Base-by-base conservation (phyloP, 208 protist genomes). In the Novymonas esmeraldas region DNA sequence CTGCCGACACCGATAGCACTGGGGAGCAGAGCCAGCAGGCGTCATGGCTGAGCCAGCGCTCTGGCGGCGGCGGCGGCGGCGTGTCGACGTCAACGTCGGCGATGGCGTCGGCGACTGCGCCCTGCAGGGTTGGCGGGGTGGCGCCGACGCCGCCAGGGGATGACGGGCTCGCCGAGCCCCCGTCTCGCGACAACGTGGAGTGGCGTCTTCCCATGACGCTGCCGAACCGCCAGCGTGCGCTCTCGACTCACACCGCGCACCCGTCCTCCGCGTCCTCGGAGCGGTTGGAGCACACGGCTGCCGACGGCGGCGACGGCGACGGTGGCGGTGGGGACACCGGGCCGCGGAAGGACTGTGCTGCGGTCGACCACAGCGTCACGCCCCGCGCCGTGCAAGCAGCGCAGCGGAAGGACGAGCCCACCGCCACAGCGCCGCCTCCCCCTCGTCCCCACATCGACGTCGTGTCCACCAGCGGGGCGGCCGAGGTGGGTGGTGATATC, bases 201-300 rank as follows among this genome's bases (percentile, higher is more conserved):
- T 60, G 55, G 54, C 29, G 58, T 29, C 60, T 41, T 20, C n/a
- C 33, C 39, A 33, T 38, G 6, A 18, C 11, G 34, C 29, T 58
- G 9, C 26, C 45, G 36, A 42, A 48, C 7, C 62, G 62, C 0
- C 70, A 28, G 38, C 55, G 56, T 18, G 59, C 38, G 9, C 41
- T 69, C 14, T 64, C 62, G 6, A 59, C 61, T 26, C 24, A 29
- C 44, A 54, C 22, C 24, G 69, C 60, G 14, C 54, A 64, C 52
- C 41, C 46, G 2, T 63, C 69, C 16, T 51, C 52, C 44, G 45
- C 57, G 54, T 41, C 61, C 14, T 39, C 38, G 0, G 49, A 60
- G 20, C 38, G 18, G 13, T 22, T 0, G 16, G 14, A 6, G 9
- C 9, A 22, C 9, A 50, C 16, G 22, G n/a, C 36, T 5, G 20